Evolutionary conservation across 78 protist genomes (phyloP), one percentile per base, ranked within the genome.

Genomic region (Protostelium mycophagum): DNA sequence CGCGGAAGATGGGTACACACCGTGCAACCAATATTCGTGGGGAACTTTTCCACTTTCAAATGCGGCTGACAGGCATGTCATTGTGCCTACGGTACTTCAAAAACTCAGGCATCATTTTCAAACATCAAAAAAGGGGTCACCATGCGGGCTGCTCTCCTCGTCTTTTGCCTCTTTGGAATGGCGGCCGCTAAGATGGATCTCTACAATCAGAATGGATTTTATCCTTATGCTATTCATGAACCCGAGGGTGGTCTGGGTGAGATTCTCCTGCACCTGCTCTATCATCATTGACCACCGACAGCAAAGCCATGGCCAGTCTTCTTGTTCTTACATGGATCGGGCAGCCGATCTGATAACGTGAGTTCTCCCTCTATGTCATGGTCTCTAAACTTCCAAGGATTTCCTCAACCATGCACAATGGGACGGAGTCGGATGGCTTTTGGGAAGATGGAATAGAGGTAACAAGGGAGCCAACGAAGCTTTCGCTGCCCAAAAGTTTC

Each of bases 191-290:
- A 51, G 73, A 51, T 51, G 73, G 16, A 51, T 25, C 73, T 51
- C 73, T 51, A 51, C 73, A 51, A 51, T 51, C 31, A 51, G 73
- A 51, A 51, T 51, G 73, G 73, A 16, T 51, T 51, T 16, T 51
- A 51, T 51, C 73, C 73, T 51, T 51, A 51, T 16, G 73, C 16
- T 16, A 5, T 51, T 51, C 73, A 51, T 16, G 73, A 51, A 16
- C 73, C 73, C 73, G 73, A 51, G 73, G 73, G 73, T 51, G 73
- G 73, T 51, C 73, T 51, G 73, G 73, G 73, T 51, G 73, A 51
- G 16, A 25, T 51, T 16, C 5, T 51, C 16, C 73, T 51, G 16
- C 5, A 51, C 5, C 31, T 16, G 73, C 73, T 25, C 16, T 16
- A 16, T 5, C 16, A 51, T 51, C 31, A 51, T 16, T 51, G 31